Base-by-base conservation (phyloP, 345 rosid genomes). In the Melaleuca quinquenervia region DNA sequence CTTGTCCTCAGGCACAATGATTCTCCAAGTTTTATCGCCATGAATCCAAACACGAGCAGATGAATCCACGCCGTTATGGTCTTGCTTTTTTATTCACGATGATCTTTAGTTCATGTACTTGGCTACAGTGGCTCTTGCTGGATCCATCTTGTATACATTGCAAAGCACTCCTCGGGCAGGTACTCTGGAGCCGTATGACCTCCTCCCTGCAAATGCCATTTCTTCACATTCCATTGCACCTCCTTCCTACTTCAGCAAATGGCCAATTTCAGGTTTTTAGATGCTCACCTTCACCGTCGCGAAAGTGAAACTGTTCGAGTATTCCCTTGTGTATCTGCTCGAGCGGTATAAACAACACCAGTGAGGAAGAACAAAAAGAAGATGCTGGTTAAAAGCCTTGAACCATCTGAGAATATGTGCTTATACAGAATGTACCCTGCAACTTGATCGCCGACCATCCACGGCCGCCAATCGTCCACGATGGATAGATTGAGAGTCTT, bases 281-380 rank as follows among this genome's bases (percentile, higher is more conserved):
- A 6, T 11, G 52, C 87, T 89, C 85, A 83, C 90, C 88, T 87
- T 86, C 50, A 90, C 88, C 7, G 89, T 89, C n/a, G 89, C 92
- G 76, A 88, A 89, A 51, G 85, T 88, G 18, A 90, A 82, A 41
- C 87, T 49, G 62, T 84, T 56, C 0, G 86, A 36, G 56, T 85
- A 87, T 74, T 82, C 88, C 36, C 5, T 84, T 5, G 62, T 15
- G 52, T 52, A 88, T 82, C 89, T 90, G 85, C 84, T 55, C 41
- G n/a, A 12, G 78, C 6, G 10, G 52, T 11, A 24, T 27, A 24
- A 12, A 3, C 5, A 3, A 55, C 44, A 41, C 75, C 78, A 18
- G 24, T 32, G 12, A 32, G 45, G 48, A 70, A 70, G 48, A 32
- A 18, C 2, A 8, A 20, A 32, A 18, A 16, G 78, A 18, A 70